Base-by-base conservation (phyloP, 2,329 filamentous ascomycete genomes). In the Eutypella sp. region DNA sequence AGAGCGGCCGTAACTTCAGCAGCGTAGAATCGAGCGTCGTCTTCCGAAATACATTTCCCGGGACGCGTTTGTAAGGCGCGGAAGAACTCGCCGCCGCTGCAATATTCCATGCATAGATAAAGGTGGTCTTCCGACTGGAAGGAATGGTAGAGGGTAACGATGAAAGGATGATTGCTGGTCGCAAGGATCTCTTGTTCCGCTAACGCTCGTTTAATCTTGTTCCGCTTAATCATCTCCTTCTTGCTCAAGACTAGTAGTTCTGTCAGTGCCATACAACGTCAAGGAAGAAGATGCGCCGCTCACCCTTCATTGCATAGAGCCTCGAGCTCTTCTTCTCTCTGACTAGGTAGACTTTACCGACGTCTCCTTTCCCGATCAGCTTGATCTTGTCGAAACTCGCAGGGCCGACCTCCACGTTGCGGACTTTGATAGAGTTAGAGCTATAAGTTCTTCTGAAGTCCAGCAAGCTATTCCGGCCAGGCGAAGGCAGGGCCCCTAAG, bases 61-160 rank as follows among this genome's bases (percentile, higher is more conserved):
- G 93, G 93, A 24, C 93, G 83, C 5, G 93, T 97, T 73, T 99
- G 93, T 39, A 99, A 75, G 22, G 93, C 93, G 66, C 93, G 79
- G 76, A 99, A 99, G 73, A 99, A 99, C 68, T 99, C 93, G 50
- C 93, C 93, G 55, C 93, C 93, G 59, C 91, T 97, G 75, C 93
- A 99, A 66, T 99, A 99, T 68, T 99, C 93, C 93, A 99, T 99
- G 67, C 93, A 99, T n/a, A 99, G 78, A 64, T 99, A 99, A 36
- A 99, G 78, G 69, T 97, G 91, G 56, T 99, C 93, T 66, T 99
- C 93, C 1, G 93, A 99, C 68, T 99, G 93, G 76, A 99, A 99
- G 0, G 92, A 97, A 70, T 99, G 93, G 66, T 97, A 99, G 3
- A 99, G 76, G 0, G 93, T 99, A 52, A 99, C 93, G 63, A 99